Conservation (phyloP, 2,329 filamentous ascomycete species). For the Dryadomyces quercivorus region DNA sequence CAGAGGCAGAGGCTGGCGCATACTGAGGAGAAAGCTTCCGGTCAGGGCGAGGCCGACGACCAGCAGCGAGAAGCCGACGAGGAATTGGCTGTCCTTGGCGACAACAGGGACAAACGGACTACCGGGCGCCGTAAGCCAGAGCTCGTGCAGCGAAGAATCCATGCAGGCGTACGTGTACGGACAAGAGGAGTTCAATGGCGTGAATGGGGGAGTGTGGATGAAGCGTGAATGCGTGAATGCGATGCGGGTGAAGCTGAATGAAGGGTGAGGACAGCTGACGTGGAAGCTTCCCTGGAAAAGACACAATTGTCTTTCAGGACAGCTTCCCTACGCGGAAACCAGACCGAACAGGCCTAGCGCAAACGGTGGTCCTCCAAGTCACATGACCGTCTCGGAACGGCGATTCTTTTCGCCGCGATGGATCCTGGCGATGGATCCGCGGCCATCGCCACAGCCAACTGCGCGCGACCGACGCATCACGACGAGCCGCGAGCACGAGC, state of each 20-base stretch:
- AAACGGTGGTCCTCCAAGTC: not conserved
- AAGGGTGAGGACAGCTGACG: too few species aligned
- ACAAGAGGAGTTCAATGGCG: not conserved
- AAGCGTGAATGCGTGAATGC: too few species aligned
- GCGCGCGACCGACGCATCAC: not conserved
- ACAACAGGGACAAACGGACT: conserved; percentile 73
- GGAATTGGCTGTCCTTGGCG: conserved; percentile 74
- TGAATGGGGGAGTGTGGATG: too few species aligned
- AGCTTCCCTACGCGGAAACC: not conserved
- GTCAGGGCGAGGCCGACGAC: conserved; percentile 59
- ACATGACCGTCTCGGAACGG: not conserved
- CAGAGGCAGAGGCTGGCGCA: conserved; percentile 15
- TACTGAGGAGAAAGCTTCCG: conserved; percentile 79
- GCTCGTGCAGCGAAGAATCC: conserved; percentile 72
- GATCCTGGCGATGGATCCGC: not conserved
- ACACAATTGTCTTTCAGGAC: not conserved
- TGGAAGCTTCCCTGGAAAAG: not conserved
- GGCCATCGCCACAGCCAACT: not conserved
- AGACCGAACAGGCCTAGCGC: not conserved
- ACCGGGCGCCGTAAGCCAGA: conserved; percentile 88
- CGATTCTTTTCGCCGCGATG: not conserved
- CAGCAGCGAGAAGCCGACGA: conserved; percentile 65
- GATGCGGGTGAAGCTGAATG: too few species aligned
- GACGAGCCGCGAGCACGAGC: not conserved
- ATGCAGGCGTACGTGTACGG: conserved; percentile 32